phyloP scores from a whole-genome alignment of 169 alveolate species.

The Cryptosporidium xiaoi region DNA sequence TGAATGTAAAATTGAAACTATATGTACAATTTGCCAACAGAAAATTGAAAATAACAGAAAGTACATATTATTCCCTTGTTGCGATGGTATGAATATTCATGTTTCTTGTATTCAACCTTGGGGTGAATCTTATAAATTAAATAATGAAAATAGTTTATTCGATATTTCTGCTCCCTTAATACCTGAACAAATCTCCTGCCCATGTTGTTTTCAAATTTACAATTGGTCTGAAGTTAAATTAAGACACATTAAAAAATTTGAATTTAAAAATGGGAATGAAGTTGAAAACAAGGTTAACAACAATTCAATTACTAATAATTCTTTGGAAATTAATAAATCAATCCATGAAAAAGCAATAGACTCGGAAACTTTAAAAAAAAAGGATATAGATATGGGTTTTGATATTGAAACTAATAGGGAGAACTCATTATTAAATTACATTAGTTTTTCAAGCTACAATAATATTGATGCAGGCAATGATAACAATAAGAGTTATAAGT shows the following conservation, averaged over 20 bases:
- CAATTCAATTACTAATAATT: neutral
- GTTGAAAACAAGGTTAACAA: neutral
- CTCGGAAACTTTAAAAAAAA: neutral
- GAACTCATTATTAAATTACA: neutral
- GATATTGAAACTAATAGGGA: neutral
- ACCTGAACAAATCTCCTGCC: constrained; percentile 30
- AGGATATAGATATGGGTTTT: neutral
- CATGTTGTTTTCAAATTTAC: constrained; percentile 31
- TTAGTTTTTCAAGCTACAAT: too few relatives aligned
- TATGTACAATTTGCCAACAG: constrained; percentile 24
- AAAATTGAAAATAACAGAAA: constrained; percentile 14
- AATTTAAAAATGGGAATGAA: neutral
- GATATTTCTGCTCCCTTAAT: constrained; percentile 36
- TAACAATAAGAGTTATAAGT: too few relatives aligned
- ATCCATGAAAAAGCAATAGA: neutral
- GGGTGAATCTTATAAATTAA: constrained; percentile 24
- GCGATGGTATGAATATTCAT: constrained; percentile 12
- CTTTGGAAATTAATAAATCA: neutral
- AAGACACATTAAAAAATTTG: neutral
- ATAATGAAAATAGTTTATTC: neutral
- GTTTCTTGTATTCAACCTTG: constrained; percentile 47
- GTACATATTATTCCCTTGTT: constrained; percentile 54
- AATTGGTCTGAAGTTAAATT: constrained; percentile 1
- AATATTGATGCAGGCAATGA: too few relatives aligned
- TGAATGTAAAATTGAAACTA: neutral